Evolutionary conservation across 768 basidiomycete genomes (phyloP), one percentile per base, ranked within the genome.

Genomic region (Calocera viscosa): DNA sequence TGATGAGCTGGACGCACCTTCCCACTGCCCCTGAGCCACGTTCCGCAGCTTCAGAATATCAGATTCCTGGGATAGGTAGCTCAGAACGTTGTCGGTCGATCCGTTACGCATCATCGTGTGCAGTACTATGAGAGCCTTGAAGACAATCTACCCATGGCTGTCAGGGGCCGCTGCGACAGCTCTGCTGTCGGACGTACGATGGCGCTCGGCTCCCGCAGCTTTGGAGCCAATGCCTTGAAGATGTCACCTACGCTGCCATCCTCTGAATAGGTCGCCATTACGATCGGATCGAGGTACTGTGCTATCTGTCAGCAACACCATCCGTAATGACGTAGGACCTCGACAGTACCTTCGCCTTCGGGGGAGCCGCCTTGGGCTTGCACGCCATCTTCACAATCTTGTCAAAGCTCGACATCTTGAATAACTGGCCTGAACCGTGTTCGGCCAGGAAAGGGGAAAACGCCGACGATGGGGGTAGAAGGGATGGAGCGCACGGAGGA

Each of bases 51-150:
- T 83, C 35, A 98, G 78, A n/a, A 91, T 81, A 71, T 95, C 91
- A 1, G 86, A 82, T 34, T 70, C 70, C 35, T 86, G 83, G 3
- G 91, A 87, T 40, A 98, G 83, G 76, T 93, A 88, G 14, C 84
- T 80, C 22, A 97, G 82, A 14, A 97, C 84, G 74, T 94, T 91
- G 79, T 98, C 94, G 5, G 94, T 96, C 1, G 90, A 83, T n/a
- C 96, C 96, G 69, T 91, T 92, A 30, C 96, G 86, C 74, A 98
- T 90, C 91, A 99, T 93, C 34, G 87, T 91, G 75, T 99, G 96
- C 7, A 98, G 80, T 2, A 95, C 91, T 72, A 99, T 88, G 71
- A 98, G 80, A 0, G 94, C 93, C 74, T 99, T 99, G 84, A 98
- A 97, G n/a, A 91, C 94, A 70, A 98, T 83, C 94, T 96, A 72